These are phyloP conservation scores for Botrytis sinoallii DNA, from an alignment of 2,329 filamentous ascomycete species.

Conservation along the genomic window DNA sequence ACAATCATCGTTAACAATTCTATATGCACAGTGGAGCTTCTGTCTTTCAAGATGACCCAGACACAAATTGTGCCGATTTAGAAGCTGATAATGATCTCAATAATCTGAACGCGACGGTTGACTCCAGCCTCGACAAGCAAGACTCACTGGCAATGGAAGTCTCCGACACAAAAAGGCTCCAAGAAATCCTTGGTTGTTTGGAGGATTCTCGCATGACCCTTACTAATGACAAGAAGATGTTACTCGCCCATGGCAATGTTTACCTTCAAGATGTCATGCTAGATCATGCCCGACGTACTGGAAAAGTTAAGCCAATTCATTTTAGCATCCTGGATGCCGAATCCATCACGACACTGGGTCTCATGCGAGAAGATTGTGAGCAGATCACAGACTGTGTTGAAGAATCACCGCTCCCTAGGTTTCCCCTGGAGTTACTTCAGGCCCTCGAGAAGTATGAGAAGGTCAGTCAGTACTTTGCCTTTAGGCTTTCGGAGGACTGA, in stretches of 20 bases:
- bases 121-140: neutral
- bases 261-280: neutral
- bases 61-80: neutral
- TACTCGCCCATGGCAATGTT: neutral
- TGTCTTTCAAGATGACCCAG: neutral
- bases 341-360: neutral
- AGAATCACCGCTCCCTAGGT: neutral
- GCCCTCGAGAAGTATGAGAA: neutral
- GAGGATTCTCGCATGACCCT: neutral
- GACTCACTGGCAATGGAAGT: neutral
- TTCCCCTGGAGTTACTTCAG: neutral
- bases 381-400: neutral
- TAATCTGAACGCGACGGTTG: neutral
- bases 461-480: neutral
- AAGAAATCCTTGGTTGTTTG: neutral
- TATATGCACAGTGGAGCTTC: neutral
- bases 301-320: neutral
- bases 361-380: neutral
- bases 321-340: neutral
- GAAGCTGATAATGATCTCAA: neutral
- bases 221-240: neutral
- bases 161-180: neutral
- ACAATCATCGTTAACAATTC: neutral
- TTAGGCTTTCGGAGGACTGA: neutral
- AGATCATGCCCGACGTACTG: neutral